A percentile compares a stretch with the other conserved stretches of the same genome.
phyloP scores from a whole-genome alignment of 768 basidiomycete species.

The Tricholoma bakamatsutake region DNA sequence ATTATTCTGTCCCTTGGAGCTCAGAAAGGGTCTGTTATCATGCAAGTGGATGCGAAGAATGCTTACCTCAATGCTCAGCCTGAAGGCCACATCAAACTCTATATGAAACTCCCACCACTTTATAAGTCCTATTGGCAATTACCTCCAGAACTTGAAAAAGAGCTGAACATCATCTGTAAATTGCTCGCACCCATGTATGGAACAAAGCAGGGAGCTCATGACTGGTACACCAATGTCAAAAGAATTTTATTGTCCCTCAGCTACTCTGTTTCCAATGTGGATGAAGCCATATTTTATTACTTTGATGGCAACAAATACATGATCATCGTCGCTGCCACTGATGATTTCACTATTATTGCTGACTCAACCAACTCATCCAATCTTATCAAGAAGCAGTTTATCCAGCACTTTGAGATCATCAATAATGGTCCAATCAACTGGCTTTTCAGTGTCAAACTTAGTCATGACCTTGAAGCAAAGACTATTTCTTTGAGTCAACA shows the following conservation, averaged over 20 bases:
- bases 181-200: neutral
- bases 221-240: no score
- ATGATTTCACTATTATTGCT: neutral
- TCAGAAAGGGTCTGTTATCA: no score
- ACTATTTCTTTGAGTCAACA: conserved; percentile 12
- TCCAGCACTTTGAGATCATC: conserved; percentile 18
- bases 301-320: conserved; percentile 7
- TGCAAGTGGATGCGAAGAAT: no score
- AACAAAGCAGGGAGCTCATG: no score
- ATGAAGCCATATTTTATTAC: conserved; percentile 17
- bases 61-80: no score
- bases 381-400: conserved; percentile 15
- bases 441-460: conserved; percentile 19
- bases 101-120: no score
- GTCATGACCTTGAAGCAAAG: conserved; percentile 5
- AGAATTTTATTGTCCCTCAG: conserved; percentile 2
- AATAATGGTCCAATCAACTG: conserved; percentile 19
- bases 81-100: no score
- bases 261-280: conserved; percentile 1
- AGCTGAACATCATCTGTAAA: neutral
- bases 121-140: no score
- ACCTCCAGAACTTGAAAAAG: no score
- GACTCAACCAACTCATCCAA: neutral
- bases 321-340: neutral
- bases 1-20: no score